Evolutionary conservation across 192 early-diverging fungal species (phyloP), one percentile per base, ranked within the genome.

Genomic region (Kappamyces sp.): DNA sequence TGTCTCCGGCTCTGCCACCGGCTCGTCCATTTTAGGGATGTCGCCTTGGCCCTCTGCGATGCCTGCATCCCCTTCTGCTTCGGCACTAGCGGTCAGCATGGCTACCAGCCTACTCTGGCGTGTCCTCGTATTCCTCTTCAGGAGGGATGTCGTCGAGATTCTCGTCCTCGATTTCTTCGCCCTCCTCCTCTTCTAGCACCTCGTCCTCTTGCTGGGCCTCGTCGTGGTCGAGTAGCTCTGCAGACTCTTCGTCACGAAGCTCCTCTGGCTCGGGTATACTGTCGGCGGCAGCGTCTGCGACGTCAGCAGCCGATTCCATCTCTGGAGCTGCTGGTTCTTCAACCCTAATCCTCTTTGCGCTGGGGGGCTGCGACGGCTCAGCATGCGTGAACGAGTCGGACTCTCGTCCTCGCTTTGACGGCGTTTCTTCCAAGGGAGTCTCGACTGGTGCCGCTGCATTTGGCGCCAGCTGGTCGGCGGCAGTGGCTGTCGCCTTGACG

Each of bases 371-470:
- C 52, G 2, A 71, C 59, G 47, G 58, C 66, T 8, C 57, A 66
- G 37, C 70, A 71, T 12, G 62, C 65, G 23, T 64, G 64, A n/a
- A 73, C 54, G 0, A 73, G 58, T 10, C 55, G 58, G 48, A 77
- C 64, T 66, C 75, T 74, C n/a, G 72, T 67, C 38, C 66, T 50
- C 0, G 64, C 35, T 6, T 77, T 61, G 34, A 55, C 58, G 10
- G 62, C 61, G 60, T 9, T 42, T 68, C 73, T 35, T 63, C 57
- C 49, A 66, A 61, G 35, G 67, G 10, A 0, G 48, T 8, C 3
- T 36, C n/a, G 38, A 15, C 49, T 35, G 49, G 10, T 36, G 23
- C 23, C 23, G 23, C 23, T 23, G 23, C 23, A 23, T 23, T 23
- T 23, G 23, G 23, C 23, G 23, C 23, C 23, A 23, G 23, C 23